Evolutionary conservation across 1,284 basidiomycete species (phyloP), one percentile per base, ranked within the genome.

Genomic region (Leccinum pachyderme): DNA sequence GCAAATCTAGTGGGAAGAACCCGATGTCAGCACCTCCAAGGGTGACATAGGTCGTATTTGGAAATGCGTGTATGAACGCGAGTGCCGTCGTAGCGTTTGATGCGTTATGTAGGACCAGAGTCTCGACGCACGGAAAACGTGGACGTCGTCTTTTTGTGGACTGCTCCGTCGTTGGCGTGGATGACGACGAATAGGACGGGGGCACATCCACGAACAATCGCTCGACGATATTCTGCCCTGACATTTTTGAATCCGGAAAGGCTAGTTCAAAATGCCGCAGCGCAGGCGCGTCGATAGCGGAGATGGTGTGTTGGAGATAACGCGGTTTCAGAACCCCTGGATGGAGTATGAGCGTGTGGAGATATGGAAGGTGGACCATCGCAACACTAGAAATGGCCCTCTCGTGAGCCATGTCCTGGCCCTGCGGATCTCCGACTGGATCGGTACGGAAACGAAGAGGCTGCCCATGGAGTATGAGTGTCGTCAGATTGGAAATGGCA

Each of bases 211-310:
- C 33, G 9, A 68, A 64, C 44, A 64, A 33, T n/a, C 51, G 61
- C 27, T 64, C 61, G n/a, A 59, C 41, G 25, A 64, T 27, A 11
- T 52, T 70, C 47, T 68, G 67, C 2, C 68, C 70, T 5, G 61
- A 64, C 1, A 66, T 51, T 35, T 58, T 66, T 2, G 66, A 68
- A 45, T 72, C 68, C 5, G 68, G 68, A 33, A 72, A 68, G 35
- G 71, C 58, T 11, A 68, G 70, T 41, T 68, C 70, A 25, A 68
- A 71, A 27, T 69, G 70, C 35, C 63, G 70, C 12, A 68, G 61
- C 9, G 57, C 58, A 2, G 70, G 67, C 0, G 65, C 70, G 15
- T 60, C 57, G 25, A 68, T 64, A 32, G 67, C 61, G 7, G 69
- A 61, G 18, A 68, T 57, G 15, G 67, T 65, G 29, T 70, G 61